Evolutionary conservation across 2,329 filamentous ascomycete genomes (phyloP), one percentile per base, ranked within the genome.

Genomic region (Ophiostoma sp.): DNA sequence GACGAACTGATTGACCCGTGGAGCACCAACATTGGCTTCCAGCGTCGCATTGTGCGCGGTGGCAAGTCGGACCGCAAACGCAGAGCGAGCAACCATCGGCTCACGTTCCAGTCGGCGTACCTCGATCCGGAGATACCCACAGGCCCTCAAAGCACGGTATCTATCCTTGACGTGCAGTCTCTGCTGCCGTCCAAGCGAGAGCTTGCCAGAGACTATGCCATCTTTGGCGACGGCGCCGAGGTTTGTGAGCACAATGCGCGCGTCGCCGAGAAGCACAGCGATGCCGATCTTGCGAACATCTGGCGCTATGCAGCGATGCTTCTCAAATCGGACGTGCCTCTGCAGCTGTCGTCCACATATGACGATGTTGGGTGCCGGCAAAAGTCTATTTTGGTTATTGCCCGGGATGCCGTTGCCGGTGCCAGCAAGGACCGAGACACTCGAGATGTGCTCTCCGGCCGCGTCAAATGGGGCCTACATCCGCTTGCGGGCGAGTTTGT

Each of bases 281-380:
- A 87, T 73, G 78, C 83, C 17, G 92, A 97, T 73, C 80, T 96
- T 39, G 89, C 90, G 35, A 87, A 93, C 74, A 86, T 96, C 7
- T 99, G 95, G 95, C 87, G 86, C 67, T 90, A 97, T 73, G 83
- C 93, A 69, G 89, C 87, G 23, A 82, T 97, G 71, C 83, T 98
- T 6, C 81, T 98, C 65, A 88, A 89, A 73, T 90, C 91, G 74
- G 88, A 92, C 64, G 89, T 94, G 36, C 91, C 90, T 1, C 81
- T 94, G 3, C 85, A 90, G 74, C 80, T 92, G 35, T 79, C 90
- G 62, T 81, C 83, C 3, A 80, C 83, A 3, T 68, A 65, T 23
- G 68, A 68, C 13, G 71, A 73, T 11, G 68, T 69, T 1, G 69
- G 70, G 39, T 81, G 70, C 39, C 81, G 83, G 57, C 82, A 83